Percentiles rank a stretch among this genome's conserved stretches.
These are phyloP conservation scores for Penicillium paneum DNA, from an alignment of 2,329 filamentous ascomycete genomes.

Conservation along the genomic window DNA sequence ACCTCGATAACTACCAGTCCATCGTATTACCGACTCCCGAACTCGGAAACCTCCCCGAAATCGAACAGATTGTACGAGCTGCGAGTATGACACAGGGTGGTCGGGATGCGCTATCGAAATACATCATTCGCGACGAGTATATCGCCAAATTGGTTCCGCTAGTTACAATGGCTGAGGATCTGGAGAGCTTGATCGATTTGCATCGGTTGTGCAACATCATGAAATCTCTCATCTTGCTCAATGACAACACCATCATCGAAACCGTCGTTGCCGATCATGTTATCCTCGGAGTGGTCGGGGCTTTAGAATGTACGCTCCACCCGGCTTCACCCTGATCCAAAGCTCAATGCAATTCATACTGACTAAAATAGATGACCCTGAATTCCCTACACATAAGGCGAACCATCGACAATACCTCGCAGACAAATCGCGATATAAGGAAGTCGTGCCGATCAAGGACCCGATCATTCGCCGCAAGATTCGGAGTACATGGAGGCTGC, in stretches of 20 bases:
- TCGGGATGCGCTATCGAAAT: slow-evolving; percentile 82
- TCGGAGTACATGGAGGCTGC: slow-evolving; percentile 89
- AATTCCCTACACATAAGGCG: slow-evolving; percentile 95
- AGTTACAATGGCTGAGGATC: slow-evolving; percentile 83
- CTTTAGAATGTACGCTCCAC: slow-evolving; percentile 68
- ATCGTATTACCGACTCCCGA: slow-evolving; percentile 75
- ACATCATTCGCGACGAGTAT: slow-evolving; percentile 80
- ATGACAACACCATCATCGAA: slow-evolving; percentile 93
- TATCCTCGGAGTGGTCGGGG: slow-evolving; percentile 87
- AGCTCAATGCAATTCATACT: slow-evolving; percentile 1
- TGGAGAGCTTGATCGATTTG: slow-evolving; percentile 80
- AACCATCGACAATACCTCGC: slow-evolving; percentile 93
- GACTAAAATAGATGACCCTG: slow-evolving; percentile 68
- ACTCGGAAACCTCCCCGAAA: slow-evolving; percentile 76
- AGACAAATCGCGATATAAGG: slow-evolving; percentile 86
- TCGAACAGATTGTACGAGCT: slow-evolving; percentile 78
- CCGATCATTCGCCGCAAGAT: slow-evolving; percentile 81
- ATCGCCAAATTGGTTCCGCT: slow-evolving; percentile 81
- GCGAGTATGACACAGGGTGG: slow-evolving; percentile 71
- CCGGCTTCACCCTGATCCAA: not conserved
- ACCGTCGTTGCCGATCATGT: slow-evolving; percentile 86
- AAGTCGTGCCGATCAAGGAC: slow-evolving; percentile 91
- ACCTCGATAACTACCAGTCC: slow-evolving; percentile 69
- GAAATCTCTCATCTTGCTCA: slow-evolving; percentile 91
- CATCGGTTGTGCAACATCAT: slow-evolving; percentile 96